Base-by-base conservation (phyloP, 257 asterid species). In the Knoxia roxburghii region DNA sequence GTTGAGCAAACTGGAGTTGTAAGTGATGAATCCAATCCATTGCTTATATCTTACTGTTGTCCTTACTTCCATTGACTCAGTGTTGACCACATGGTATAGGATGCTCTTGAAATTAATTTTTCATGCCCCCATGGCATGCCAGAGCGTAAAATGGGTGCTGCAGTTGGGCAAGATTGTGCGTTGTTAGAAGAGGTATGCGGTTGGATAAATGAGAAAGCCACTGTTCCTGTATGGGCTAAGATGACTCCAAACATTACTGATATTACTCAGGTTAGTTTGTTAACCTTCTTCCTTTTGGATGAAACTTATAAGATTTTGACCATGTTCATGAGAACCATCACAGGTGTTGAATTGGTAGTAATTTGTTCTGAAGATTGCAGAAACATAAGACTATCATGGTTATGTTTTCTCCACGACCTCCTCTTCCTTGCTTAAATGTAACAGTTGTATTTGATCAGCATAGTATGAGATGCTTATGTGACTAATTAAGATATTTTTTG, bases 71-170 rank as follows among this genome's bases (percentile, higher is more conserved):
- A 20, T 33, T 77, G 43, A 73, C 46, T 67, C 61, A 26, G 32
- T 76, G 41, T 60, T 75, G 70, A 53, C 52, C 20, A 61, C 41
- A 24, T 5, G 57, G 37, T 63, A 30, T 73, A 92, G 98, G 98
- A 92, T 81, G 97, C 97, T 69, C 6, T 92, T 4, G 98, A 92
- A 72, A 73, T 92, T 75, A 92, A 92, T 67, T 92, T 92, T 73
- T 92, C 98, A 13, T 92, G 98, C 61, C 98, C 98, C 20, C 98
- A 92, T 70, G 98, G 98, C 66, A 92, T 92, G 98, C 98, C 98
- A 0, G 98, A 92, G 81, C 89, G 98, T 39, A 86, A 79, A 75
- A 92, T 92, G 98, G 98, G 98, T 61, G 98, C 98, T 72, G 98
- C 98, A 0, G 95, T 89, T 73, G 98, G 98, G 40, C 98, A 92